These are phyloP conservation scores for Hymenochaete sp. DNA, from an alignment of 1,284 basidiomycete species.

Conservation along the genomic window DNA sequence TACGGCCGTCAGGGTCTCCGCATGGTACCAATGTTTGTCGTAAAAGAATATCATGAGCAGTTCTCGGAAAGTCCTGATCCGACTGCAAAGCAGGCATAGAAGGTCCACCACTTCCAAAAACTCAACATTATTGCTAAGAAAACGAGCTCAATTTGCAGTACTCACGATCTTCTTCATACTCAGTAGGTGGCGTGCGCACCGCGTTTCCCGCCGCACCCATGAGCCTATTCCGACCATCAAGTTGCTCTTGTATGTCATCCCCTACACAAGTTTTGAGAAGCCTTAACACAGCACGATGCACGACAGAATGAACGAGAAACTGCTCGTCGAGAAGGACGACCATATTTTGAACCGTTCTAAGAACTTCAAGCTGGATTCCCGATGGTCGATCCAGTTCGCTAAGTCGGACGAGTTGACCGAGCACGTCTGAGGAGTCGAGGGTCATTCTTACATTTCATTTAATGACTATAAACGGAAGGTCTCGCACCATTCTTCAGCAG, in stretches of 20 bases:
- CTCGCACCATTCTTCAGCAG: slow-evolving; percentile 75
- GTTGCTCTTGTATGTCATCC: slow-evolving; percentile 78
- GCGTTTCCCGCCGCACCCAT: slow-evolving; percentile 76
- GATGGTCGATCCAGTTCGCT: slow-evolving; percentile 77
- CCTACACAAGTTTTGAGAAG: slow-evolving; percentile 85
- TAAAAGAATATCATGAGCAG: slow-evolving; percentile 94
- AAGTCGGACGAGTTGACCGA: slow-evolving; percentile 77
- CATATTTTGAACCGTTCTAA: slow-evolving; percentile 79
- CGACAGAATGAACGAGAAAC: slow-evolving; percentile 83
- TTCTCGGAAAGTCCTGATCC: slow-evolving; percentile 83
- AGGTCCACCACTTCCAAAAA: slow-evolving; percentile 68
- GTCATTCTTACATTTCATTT: background rate
- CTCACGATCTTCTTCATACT: slow-evolving; percentile 81
- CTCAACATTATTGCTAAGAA: slow-evolving; percentile 6
- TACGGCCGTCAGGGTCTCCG: slow-evolving; percentile 58
- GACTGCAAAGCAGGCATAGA: slow-evolving; percentile 83
- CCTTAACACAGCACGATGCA: slow-evolving; percentile 81
- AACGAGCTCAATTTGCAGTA: slow-evolving; percentile 18
- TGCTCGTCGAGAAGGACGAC: slow-evolving; percentile 84
- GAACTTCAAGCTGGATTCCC: slow-evolving; percentile 80
- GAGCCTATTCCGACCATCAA: slow-evolving; percentile 65
- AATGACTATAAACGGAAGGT: background rate
- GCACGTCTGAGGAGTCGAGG: slow-evolving; percentile 47
- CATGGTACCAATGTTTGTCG: slow-evolving; percentile 77
- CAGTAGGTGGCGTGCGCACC: slow-evolving; percentile 61